Conservation (phyloP, 495 filamentous ascomycete genomes). For the Aspergillus nidulans region DNA sequence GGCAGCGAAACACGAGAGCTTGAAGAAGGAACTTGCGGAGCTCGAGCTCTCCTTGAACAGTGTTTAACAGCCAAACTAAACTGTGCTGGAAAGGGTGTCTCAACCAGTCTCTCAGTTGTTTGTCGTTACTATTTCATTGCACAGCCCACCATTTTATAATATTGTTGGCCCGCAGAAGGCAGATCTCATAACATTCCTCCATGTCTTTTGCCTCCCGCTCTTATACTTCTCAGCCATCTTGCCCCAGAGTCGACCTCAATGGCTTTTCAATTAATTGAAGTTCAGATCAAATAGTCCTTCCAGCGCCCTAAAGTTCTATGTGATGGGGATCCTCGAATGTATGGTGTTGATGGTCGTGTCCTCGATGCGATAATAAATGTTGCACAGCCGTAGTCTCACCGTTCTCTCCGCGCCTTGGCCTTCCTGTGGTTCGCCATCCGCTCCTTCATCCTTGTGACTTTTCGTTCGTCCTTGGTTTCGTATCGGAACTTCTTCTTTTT, state of each 20-base stretch:
- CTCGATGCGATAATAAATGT: background rate
- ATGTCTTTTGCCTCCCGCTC: conserved; percentile 14
- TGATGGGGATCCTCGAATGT: background rate
- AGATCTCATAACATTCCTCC: conserved; percentile 20
- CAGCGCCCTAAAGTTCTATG: conserved; percentile 18
- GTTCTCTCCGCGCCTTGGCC: conserved; percentile 40
- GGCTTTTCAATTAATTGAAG: conserved; percentile 1
- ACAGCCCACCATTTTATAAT: conserved; percentile 22
- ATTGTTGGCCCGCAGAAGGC: conserved; percentile 23
- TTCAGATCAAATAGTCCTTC: background rate
- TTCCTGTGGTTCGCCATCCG: conserved; percentile 53
- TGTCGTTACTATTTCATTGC: conserved; percentile 25
- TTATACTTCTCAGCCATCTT: conserved; percentile 13
- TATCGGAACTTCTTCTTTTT: conserved; percentile 92
- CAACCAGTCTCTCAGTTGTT: conserved; percentile 27
- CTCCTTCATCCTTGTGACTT: conserved; percentile 61
- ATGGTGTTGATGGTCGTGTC: conserved; percentile 1
- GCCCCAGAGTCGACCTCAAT: conserved; percentile 11
- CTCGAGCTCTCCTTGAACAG: conserved; percentile 85
- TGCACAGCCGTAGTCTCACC: conserved; percentile 17
- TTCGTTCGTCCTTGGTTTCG: conserved; percentile 77
- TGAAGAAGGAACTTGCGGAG: conserved; percentile 88
- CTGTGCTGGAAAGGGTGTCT: conserved; percentile 30
- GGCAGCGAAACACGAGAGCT: conserved; percentile 74
- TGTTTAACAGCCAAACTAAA: conserved; percentile 54